phyloP scores from a whole-genome alignment of 2,329 filamentous ascomycete species.

The Calonectria honghensis region DNA sequence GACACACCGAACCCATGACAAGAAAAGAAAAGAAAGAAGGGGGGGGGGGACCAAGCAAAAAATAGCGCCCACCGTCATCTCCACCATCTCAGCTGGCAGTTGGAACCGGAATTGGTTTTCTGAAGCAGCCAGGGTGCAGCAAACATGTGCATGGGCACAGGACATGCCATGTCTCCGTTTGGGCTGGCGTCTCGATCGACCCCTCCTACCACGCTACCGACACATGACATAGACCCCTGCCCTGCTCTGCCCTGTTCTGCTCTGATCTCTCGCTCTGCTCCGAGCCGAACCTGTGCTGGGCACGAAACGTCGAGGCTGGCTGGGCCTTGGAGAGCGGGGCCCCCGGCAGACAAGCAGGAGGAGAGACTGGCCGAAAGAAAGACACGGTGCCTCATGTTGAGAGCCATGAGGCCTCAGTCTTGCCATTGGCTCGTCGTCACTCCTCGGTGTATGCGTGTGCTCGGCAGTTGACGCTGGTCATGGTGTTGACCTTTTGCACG shows the following conservation, averaged over 20 bases:
- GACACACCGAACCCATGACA: not conserved
- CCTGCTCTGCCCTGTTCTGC: not conserved
- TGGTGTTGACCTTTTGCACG: not conserved
- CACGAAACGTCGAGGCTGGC: not conserved
- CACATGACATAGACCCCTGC: conserved; percentile 15
- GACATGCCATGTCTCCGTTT: not conserved
- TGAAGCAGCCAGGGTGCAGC: not conserved
- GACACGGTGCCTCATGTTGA: not conserved
- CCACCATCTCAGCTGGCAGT: not conserved
- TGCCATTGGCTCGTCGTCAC: not conserved
- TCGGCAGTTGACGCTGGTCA: conserved; percentile 13
- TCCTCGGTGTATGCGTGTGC: conserved; percentile 1
- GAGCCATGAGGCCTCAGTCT: not conserved
- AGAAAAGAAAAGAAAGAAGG: not conserved
- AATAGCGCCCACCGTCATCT: not conserved
- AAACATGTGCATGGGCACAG: conserved; percentile 10
- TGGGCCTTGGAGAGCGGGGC: not conserved
- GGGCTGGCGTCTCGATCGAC: not conserved
- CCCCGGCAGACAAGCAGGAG: not conserved
- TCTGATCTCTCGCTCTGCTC: no score
- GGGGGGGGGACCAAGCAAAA: not conserved
- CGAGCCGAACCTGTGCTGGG: not conserved
- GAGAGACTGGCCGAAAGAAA: not conserved
- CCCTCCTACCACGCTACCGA: not conserved
- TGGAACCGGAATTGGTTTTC: not conserved